Conservation (phyloP, 148 eudicot species). For the Chenopodium album region DNA sequence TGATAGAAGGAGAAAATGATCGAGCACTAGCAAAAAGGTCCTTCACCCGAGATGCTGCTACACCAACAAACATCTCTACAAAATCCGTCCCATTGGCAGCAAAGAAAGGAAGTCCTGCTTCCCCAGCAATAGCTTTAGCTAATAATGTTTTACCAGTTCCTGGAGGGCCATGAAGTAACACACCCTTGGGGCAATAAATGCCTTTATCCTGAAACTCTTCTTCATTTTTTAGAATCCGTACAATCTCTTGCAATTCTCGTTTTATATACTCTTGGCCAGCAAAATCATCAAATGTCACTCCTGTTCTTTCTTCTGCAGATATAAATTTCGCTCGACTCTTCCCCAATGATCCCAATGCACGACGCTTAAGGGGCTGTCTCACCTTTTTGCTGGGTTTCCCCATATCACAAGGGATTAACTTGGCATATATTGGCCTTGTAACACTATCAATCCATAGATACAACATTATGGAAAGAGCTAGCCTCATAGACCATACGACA, state of each 20-base stretch:
- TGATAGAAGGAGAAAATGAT: conserved; percentile 86
- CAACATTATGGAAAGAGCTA: conserved; percentile 70
- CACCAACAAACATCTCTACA: conserved; percentile 98
- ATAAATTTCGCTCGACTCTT: conserved; percentile 95
- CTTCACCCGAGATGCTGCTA: conserved; percentile 91
- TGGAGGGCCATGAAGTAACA: conserved; percentile 92
- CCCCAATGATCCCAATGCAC: conserved; percentile 83
- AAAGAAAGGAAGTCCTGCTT: conserved; percentile 94
- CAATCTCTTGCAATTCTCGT: conserved; percentile 88
- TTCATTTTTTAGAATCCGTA: conserved; percentile 74
- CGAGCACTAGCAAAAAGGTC: conserved; percentile 90
- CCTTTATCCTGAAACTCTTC: conserved; percentile 82
- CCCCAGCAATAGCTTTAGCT: conserved; percentile 97
- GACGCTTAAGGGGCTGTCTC: conserved; percentile 52
- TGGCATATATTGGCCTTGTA: conserved; percentile 82
- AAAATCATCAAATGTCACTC: conserved; percentile 92
- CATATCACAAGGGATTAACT: conserved; percentile 82
- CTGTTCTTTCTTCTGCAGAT: conserved; percentile 92
- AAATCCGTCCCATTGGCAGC: conserved; percentile 95
- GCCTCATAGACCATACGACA: conserved; percentile 95
- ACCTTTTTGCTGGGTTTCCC: conserved; percentile 59
- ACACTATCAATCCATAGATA: conserved; percentile 79
- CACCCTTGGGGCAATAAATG: conserved; percentile 96
- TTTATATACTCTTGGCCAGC: conserved; percentile 97
- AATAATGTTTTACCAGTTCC: conserved; percentile 96